Conservation (phyloP, 768 basidiomycete species). For the Pleurotus platypus region DNA sequence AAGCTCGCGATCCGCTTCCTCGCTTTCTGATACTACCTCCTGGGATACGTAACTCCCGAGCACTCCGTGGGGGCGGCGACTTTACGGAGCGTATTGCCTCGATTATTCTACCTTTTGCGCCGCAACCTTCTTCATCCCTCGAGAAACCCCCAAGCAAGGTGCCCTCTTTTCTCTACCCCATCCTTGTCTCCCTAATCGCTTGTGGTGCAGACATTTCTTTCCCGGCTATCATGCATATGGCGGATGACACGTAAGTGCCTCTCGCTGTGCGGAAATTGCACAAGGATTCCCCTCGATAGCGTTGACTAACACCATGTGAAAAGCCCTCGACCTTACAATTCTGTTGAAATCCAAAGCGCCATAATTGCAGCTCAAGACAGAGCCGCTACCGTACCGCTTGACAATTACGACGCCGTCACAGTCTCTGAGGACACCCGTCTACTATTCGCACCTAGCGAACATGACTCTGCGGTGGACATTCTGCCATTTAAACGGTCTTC, state of each 20-base stretch:
- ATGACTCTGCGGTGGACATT: slow-evolving; percentile 4
- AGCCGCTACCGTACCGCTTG: not conserved
- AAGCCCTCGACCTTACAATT: slow-evolving; percentile 4
- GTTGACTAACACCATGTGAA: not conserved
- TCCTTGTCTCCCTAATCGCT: not conserved
- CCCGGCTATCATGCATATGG: not conserved
- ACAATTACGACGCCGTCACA: slow-evolving; percentile 6
- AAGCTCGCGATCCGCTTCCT: slow-evolving; percentile 2
- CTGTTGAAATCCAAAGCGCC: slow-evolving; percentile 5
- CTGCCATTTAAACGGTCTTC: slow-evolving; percentile 2
- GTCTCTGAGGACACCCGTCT: not conserved
- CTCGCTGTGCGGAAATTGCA: not conserved
- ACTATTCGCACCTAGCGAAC: not conserved
- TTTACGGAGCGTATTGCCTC: not conserved
- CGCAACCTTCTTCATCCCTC: not conserved
- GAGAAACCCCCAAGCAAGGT: slow-evolving; percentile 4
- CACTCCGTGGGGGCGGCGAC: slow-evolving; percentile 4
- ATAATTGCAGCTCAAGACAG: slow-evolving; percentile 5
- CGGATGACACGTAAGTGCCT: slow-evolving; percentile 8
- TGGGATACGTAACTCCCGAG: slow-evolving; percentile 1
- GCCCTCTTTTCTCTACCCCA: not conserved
- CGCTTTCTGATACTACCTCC: not conserved
- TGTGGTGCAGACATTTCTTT: not conserved
- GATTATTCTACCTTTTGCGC: slow-evolving; percentile 5
- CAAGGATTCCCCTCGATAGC: not conserved